Evolutionary conservation across 2,329 filamentous ascomycete species (phyloP).

Genomic region (Fusarium algeriense): DNA sequence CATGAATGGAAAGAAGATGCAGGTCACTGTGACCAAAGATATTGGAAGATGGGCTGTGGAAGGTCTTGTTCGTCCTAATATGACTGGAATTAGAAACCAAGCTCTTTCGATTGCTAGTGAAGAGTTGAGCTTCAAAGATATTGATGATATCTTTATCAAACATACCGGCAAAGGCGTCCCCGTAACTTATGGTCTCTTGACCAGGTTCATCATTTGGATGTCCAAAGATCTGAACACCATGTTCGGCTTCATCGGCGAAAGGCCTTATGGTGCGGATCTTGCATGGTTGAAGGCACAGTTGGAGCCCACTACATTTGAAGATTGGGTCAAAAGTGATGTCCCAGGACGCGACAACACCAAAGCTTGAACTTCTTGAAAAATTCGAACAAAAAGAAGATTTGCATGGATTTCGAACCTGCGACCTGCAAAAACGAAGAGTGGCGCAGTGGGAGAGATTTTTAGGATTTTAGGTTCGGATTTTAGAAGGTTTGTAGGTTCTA

Average conservation of each 20-base stretch:
- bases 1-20: conserved; percentile 45
- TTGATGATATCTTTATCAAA: conserved; percentile 35
- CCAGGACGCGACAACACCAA: not conserved
- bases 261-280: conserved; percentile 40
- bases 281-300: conserved; percentile 33
- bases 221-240: conserved; percentile 40
- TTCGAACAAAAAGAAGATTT: not conserved
- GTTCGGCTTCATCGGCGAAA: conserved; percentile 40
- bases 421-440: conserved; percentile 12
- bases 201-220: conserved; percentile 41
- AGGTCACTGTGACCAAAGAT: conserved; percentile 43
- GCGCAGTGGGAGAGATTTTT: conserved; percentile 7
- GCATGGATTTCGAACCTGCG: not conserved
- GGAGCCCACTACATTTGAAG: conserved; percentile 40
- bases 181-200: conserved; percentile 37
- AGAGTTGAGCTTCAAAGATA: conserved; percentile 40
- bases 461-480: conserved; percentile 8
- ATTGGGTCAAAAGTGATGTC: conserved; percentile 36
- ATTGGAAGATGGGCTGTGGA: conserved; percentile 44
- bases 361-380: not conserved
- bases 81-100: conserved; percentile 34
- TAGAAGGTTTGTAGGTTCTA: conserved; percentile 5
- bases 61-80: conserved; percentile 32
- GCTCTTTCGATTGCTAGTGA: conserved; percentile 45
- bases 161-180: conserved; percentile 40